Evolutionary conservation across 129 eudicot genomes (phyloP).

Genomic region (Scalesia atractyloides): DNA sequence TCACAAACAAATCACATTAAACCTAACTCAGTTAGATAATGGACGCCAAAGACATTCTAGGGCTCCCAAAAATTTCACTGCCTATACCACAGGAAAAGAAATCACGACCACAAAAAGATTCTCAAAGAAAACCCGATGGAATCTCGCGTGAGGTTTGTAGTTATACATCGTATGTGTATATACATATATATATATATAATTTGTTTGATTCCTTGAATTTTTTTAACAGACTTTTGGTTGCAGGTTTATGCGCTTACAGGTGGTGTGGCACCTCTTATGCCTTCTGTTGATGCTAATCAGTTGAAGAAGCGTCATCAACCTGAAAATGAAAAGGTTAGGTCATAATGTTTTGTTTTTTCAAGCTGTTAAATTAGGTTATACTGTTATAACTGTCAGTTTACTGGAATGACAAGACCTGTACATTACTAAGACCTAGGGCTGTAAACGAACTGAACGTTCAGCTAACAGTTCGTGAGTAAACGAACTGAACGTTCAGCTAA

Average conservation of each 20-base stretch:
- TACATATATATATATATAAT: no score
- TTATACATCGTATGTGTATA: not conserved
- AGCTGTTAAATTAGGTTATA: not conserved
- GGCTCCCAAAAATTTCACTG: slow-evolving; percentile 69
- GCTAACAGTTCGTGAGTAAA: no score
- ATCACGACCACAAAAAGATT: slow-evolving; percentile 78
- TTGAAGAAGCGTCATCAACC: slow-evolving; percentile 61
- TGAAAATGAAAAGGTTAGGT: slow-evolving; percentile 72
- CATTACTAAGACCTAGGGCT: no score
- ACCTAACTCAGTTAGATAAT: slow-evolving; percentile 51
- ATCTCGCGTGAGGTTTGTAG: slow-evolving; percentile 83
- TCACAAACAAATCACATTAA: not conserved
- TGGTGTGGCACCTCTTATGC: slow-evolving; percentile 91
- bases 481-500: no score
- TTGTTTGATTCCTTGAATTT: not conserved
- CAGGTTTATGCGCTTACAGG: slow-evolving; percentile 98
- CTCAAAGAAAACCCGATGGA: slow-evolving; percentile 97
- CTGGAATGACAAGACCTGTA: not conserved
- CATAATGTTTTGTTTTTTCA: not conserved
- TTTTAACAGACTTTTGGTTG: not conserved
- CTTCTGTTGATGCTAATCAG: slow-evolving; percentile 72
- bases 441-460: no score
- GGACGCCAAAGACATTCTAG: slow-evolving; percentile 96
- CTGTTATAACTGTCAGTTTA: slow-evolving; percentile 10
- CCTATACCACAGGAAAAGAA: slow-evolving; percentile 67